Evolutionary conservation across 768 basidiomycete genomes (phyloP), one percentile per base, ranked within the genome.

Genomic region (Mycena albidolilacea): DNA sequence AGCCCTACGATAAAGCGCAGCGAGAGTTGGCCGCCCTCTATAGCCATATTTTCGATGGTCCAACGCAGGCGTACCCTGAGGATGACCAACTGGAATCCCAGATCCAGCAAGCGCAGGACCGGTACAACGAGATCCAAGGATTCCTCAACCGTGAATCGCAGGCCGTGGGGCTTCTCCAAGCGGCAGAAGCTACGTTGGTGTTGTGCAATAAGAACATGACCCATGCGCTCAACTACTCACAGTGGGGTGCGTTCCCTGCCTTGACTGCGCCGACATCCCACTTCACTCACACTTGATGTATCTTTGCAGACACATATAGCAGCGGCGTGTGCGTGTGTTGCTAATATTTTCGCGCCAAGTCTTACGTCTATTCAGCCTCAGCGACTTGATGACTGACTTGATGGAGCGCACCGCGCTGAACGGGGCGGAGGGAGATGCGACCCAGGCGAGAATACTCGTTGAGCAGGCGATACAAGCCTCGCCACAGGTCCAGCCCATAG

Each of bases 21-120:
- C 69, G 76, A 9, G 84, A 88, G 62, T 71, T 88, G 9, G 77
- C 79, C 12, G 77, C 81, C 23, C 79, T 88, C 1, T 88, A 88
- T 70, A 67, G 76, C n/a, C 79, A 78, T 21, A 76, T 87, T 30
- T 88, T 88, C 75, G 85, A 85, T 64, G 86, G 86, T 5, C 84
- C 85, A 14, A 83, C 85, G 21, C 78, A 82, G 81, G 86, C 81
- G 21, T 88, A 85, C 71, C 86, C 86, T 41, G 86, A 86, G 70
- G 86, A 87, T 54, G 86, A 87, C 71, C 78, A 77, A 21, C 78
- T 87, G n/a, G 85, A 87, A 75, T 80, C 84, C 57, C 78, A 84
- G 48, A 74, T 86, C n/a, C 75, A 79, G 21, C 77, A 75, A 41
- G 83, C 83, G 0, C 80, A 83, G 44, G 76, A 66, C 37, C 72